Evolutionary conservation across 2,329 filamentous ascomycete species (phyloP).

Genomic region (Exophiala sp.): DNA sequence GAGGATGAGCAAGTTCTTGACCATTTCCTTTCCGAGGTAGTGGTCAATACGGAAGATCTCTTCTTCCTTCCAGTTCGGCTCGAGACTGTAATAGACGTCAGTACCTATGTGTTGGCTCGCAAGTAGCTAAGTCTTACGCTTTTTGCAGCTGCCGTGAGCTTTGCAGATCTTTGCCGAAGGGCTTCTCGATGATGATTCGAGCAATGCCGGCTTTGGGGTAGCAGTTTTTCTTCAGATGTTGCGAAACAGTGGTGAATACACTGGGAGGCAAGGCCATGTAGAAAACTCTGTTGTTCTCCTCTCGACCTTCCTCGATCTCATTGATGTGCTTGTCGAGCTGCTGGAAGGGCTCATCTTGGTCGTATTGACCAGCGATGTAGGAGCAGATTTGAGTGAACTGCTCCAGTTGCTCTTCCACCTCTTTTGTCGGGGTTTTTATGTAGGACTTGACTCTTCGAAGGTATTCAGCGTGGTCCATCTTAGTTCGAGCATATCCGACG

Average conservation of each 20-base stretch:
- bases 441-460: slow-evolving; percentile 92
- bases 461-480: slow-evolving; percentile 98
- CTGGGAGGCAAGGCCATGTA: slow-evolving; percentile 99
- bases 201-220: slow-evolving; percentile 89
- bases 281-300: slow-evolving; percentile 88
- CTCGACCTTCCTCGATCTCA: slow-evolving; percentile 74
- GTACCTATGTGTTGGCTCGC: neutral
- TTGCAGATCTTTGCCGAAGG: slow-evolving; percentile 92
- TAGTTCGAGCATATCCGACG: slow-evolving; percentile 97
- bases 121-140: slow-evolving; percentile 45
- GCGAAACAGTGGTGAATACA: slow-evolving; percentile 95
- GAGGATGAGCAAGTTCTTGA: slow-evolving; percentile 98
- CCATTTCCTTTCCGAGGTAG: slow-evolving; percentile 99
- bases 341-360: slow-evolving; percentile 91
- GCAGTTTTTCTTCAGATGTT: slow-evolving; percentile 95
- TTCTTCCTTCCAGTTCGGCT: slow-evolving; percentile 97
- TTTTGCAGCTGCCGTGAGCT: slow-evolving; percentile 94
- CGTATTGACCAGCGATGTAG: slow-evolving; percentile 96
- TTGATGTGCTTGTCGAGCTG: slow-evolving; percentile 80
- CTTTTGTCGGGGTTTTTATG: slow-evolving; percentile 98
- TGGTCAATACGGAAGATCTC: slow-evolving; percentile 99
- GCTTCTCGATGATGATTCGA: slow-evolving; percentile 97
- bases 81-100: slow-evolving; percentile 48
- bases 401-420: slow-evolving; percentile 90
- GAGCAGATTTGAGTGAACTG: slow-evolving; percentile 85